These are phyloP conservation scores for Lentinus brumalis DNA, from an alignment of 768 basidiomycete species.

Conservation along the genomic window DNA sequence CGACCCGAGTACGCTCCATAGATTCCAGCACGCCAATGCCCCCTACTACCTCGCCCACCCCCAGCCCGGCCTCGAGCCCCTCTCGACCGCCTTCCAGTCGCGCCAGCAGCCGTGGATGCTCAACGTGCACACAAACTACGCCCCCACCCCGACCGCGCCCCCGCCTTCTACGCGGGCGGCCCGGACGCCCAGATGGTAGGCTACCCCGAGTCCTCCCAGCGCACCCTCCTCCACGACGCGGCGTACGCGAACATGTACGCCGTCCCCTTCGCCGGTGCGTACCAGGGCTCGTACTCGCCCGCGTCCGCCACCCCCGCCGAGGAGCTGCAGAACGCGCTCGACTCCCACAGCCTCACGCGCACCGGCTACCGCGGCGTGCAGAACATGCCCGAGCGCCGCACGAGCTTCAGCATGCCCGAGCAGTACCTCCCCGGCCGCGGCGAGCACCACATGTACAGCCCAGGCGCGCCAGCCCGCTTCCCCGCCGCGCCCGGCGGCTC, in stretches of 20 bases:
- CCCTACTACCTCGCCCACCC: slow-evolving; percentile 21
- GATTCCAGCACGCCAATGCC: slow-evolving; percentile 11
- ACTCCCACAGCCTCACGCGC: slow-evolving; percentile 12
- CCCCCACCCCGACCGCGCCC: slow-evolving; percentile 17
- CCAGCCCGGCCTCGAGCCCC: slow-evolving; percentile 16
- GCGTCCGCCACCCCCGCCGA: slow-evolving; percentile 7
- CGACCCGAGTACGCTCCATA: slow-evolving; percentile 20
- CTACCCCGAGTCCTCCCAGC: slow-evolving; percentile 36
- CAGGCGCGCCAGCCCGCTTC: slow-evolving; percentile 3
- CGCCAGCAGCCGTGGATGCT: slow-evolving; percentile 26
- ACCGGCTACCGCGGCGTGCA: slow-evolving; percentile 11
- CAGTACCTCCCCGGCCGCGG: slow-evolving; percentile 11
- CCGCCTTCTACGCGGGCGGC: slow-evolving; percentile 18
- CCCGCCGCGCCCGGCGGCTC: neutral
- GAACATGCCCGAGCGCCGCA: slow-evolving; percentile 9
- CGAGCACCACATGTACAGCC: neutral
- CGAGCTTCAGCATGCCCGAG: slow-evolving; percentile 7
- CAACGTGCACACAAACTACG: slow-evolving; percentile 25
- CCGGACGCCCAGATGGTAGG: slow-evolving; percentile 25
- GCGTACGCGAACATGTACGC: slow-evolving; percentile 26
- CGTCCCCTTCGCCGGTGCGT: slow-evolving; percentile 11
- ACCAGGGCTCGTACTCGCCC: slow-evolving; percentile 13
- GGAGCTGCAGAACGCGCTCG: slow-evolving; percentile 15
- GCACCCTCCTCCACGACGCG: slow-evolving; percentile 29
- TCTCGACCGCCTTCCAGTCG: slow-evolving; percentile 17